These are phyloP conservation scores for Nicotiana obtusifolia DNA, from an alignment of 257 asterid genomes.

Conservation along the genomic window DNA sequence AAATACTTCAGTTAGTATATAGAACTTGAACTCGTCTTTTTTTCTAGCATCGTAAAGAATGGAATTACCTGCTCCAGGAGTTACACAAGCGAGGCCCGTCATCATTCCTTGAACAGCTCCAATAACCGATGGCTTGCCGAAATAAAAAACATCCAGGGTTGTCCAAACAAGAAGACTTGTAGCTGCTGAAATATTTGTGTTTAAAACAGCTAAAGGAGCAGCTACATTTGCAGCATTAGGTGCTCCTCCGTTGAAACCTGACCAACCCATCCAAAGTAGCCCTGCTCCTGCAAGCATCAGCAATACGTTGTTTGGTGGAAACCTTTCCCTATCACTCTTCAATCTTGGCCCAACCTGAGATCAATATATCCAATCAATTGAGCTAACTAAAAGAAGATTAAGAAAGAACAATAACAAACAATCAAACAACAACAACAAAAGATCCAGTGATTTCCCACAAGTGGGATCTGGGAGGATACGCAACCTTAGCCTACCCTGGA, in stretches of 20 bases:
- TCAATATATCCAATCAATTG: neutral
- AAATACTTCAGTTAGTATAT: neutral
- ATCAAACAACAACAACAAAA: no score
- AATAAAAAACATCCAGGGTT: conserved; percentile 67
- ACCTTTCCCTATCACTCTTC: conserved; percentile 77
- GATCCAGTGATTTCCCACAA: no score
- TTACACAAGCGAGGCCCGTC: conserved; percentile 85
- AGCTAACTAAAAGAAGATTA: neutral
- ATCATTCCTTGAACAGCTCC: conserved; percentile 96
- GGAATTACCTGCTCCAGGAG: conserved; percentile 83
- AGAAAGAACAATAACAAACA: neutral
- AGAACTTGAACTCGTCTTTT: neutral
- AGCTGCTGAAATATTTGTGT: conserved; percentile 79
- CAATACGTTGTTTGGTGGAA: conserved; percentile 77
- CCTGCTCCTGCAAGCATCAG: conserved; percentile 92
- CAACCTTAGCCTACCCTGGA: no score
- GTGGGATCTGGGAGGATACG: no score
- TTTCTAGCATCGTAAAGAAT: neutral
- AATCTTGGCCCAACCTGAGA: conserved; percentile 77
- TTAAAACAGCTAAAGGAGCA: conserved; percentile 64
- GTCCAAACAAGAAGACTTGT: conserved; percentile 94
- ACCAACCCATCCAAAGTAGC: conserved; percentile 95
- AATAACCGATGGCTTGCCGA: conserved; percentile 85
- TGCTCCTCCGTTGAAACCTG: conserved; percentile 95
- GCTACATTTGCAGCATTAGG: conserved; percentile 74